A percentile compares a stretch with the other conserved stretches of the same genome.
Conservation (phyloP, 441 rosid genomes). For the Hypseocharis bilobata region DNA sequence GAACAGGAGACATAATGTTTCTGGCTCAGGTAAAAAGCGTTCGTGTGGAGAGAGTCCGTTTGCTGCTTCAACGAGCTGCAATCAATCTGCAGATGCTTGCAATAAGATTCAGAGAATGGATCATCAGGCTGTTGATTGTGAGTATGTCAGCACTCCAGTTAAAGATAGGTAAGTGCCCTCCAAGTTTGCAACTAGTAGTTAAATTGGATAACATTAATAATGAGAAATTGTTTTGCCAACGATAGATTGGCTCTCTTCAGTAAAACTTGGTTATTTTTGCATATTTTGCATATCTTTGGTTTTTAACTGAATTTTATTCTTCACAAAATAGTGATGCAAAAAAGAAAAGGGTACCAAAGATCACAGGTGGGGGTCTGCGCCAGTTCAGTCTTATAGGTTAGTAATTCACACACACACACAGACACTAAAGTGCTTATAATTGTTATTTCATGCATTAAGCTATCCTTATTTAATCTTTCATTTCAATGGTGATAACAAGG, state of each 20-base stretch:
- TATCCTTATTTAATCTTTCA: not conserved
- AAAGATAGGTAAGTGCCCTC: constrained; percentile 1
- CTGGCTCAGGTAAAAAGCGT: not conserved
- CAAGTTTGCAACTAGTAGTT: not conserved
- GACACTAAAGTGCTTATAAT: too few species aligned
- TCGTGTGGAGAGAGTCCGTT: constrained; percentile 14
- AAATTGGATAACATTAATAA: not conserved
- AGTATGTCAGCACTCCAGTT: constrained; percentile 1
- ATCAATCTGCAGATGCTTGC: constrained; percentile 15
- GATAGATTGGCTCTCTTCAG: not conserved
- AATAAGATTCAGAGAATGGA: constrained; percentile 23
- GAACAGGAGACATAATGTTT: constrained; percentile 3
- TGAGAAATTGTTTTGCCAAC: not conserved
- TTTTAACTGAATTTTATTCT: not conserved
- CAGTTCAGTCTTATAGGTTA: constrained; percentile 36
- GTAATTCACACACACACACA: constrained; percentile 8
- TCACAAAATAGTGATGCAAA: constrained; percentile 12
- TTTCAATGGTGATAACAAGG: not conserved
- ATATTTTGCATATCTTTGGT: not conserved
- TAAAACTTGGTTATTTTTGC: not conserved
- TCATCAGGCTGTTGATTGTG: constrained; percentile 24
- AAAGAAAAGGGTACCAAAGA: constrained; percentile 32
- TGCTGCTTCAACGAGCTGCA: constrained; percentile 24
- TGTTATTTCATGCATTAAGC: not conserved
- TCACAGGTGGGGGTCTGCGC: constrained; percentile 32